Evolutionary conservation across 169 alveolate species (phyloP), one percentile per base, ranked within the genome.

Genomic region (Plasmodium adleri): DNA sequence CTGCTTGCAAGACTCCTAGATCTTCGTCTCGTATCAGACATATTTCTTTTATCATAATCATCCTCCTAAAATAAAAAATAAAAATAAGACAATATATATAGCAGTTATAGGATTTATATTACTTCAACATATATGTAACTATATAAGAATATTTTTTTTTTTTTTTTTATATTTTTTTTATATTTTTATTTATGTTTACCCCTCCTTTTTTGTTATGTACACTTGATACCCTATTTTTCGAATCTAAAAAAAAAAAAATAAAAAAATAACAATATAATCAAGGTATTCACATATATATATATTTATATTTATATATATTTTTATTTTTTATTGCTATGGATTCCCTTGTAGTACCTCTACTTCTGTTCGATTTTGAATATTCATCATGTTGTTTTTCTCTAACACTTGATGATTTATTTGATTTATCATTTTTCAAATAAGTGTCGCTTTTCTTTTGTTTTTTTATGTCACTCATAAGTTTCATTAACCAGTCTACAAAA

Each of bases 401-500:
- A 52, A 10, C 47, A 54, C 50, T 60, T 13, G 49, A 72, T 10
- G 60, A 74, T 43, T 74, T 74, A n/a, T 39, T 8, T 22, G 58
- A n/a, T 32, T 66, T 78, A 8, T 67, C 90, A 52, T 50, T 68
- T 45, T 78, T 78, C 43, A 39, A 3, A 39, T 17, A 8, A 26
- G 32, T 28, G 4, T 75, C 88, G 20, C 22, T 15, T 67, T 75
- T 75, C 28, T 45, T 43, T 45, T 45, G 75, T 66, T 64, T 78
- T 28, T 78, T 78, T 12, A 78, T 67, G 12, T 78, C 90, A 32
- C 45, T 60, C 70, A 78, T 67, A 20, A 66, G 43, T 12, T 64
- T 67, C 66, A 60, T 52, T 67, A 78, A 60, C 90, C 90, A 78
- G 54, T 64, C 39, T 5, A 78, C 90, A 54, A 78, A 78, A 13